Percentiles rank a stretch among this genome's conserved stretches.
Conservation (phyloP, 164 flowering plant species). For the Protea cynaroides region DNA sequence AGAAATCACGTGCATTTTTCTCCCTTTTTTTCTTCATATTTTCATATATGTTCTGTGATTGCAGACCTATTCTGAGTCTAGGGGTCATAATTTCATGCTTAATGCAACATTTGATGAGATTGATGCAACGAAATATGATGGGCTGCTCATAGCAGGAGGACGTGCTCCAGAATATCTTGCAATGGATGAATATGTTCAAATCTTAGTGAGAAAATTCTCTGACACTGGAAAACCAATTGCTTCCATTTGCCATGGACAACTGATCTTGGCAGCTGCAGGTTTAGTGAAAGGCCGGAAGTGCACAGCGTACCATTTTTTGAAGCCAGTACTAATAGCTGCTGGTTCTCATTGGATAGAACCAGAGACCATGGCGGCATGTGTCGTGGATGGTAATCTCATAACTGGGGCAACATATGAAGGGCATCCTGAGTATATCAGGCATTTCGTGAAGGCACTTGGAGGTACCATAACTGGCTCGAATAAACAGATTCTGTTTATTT, state of each 20-base stretch:
- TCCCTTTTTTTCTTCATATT: background rate
- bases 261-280: conserved; percentile 91
- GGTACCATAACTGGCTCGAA: conserved; percentile 64
- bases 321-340: conserved; percentile 65
- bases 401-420: conserved; percentile 73
- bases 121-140: conserved; percentile 69
- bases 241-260: conserved; percentile 83
- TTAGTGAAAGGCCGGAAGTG: conserved; percentile 57
- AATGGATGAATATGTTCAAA: conserved; percentile 55
- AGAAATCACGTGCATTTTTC: background rate
- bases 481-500: conserved; percentile 74
- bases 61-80: conserved; percentile 77
- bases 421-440: conserved; percentile 74
- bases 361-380: conserved; percentile 43
- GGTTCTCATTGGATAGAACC: conserved; percentile 92
- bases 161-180: conserved; percentile 96
- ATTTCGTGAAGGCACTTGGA: conserved; percentile 76
- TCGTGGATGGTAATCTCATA: conserved; percentile 69
- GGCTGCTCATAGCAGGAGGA: conserved; percentile 83
- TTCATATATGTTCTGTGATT: conserved; percentile 8
- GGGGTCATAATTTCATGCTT: conserved; percentile 92
- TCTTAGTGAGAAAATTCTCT: conserved; percentile 47
- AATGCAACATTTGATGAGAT: conserved; percentile 87
- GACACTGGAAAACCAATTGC: conserved; percentile 70
- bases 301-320: conserved; percentile 68